Evolutionary conservation across 257 asterid species (phyloP), one percentile per base, ranked within the genome.

Genomic region (Solanum tacnaense): DNA sequence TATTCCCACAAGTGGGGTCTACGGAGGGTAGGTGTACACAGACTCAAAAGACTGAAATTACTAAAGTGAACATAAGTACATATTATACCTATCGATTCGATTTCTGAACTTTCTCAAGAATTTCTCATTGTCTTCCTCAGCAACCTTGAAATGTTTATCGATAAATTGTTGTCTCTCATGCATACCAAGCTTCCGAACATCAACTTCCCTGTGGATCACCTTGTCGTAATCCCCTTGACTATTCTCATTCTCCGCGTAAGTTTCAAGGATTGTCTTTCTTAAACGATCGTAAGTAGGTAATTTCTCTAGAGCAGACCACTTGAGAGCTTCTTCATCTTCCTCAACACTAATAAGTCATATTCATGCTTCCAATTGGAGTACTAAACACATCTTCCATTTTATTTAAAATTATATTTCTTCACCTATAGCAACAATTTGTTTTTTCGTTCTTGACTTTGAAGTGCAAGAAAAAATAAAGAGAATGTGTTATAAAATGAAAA

Each of bases 101-200:
- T 39, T 39, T 39, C 44, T 39, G 32, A 9, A 39, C 85, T 94
- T 94, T 4, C 18, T 87, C 89, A 93, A 88, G 93, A 94, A 94
- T 91, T 88, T 92, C 89, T 92, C 95, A 84, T 94, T 93, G 27
- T 93, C 98, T 89, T 94, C 98, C 88, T 92, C 96, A 4, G 98
- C 93, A 86, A 94, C 94, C 91, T 87, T 90, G 46, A 94, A 92
- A 83, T 90, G 83, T 72, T 96, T 89, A 76, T 94, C 93, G 4
- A 94, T 93, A 88, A 94, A 94, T 9, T 92, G 90, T 74, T 91
- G 93, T 41, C 89, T 75, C 3, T 92, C 92, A 73, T 87, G 88
- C 84, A 85, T 44, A 86, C 91, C 94, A 35, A 94, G 89, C 58
- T 93, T 92, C 56, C 94, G 84, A 10, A 92, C 96, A 62, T 94